Conservation (phyloP, 208 protist species). For the Kentomonas sorsogonicus region DNA sequence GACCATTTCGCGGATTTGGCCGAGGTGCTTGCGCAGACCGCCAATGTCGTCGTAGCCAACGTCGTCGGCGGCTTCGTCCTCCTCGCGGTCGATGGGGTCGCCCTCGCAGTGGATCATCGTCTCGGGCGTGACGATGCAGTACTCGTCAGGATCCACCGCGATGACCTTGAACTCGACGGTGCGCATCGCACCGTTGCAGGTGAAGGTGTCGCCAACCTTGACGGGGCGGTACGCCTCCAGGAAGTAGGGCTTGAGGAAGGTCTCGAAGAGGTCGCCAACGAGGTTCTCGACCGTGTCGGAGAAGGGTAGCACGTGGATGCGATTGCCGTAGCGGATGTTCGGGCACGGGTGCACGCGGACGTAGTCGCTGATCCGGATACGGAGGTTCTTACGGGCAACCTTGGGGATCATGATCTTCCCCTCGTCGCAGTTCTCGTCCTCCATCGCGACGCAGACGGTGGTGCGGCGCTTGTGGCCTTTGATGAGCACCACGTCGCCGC, state of each 20-base stretch:
- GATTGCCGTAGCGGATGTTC: slow-evolving; percentile 98
- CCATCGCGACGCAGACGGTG: slow-evolving; percentile 96
- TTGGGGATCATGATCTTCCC: slow-evolving; percentile 99
- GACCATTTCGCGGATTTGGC: slow-evolving; percentile 98
- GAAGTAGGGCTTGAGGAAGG: slow-evolving; percentile 99
- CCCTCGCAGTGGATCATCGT: slow-evolving; percentile 99
- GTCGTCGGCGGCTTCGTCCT: slow-evolving; percentile 96
- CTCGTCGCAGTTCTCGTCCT: slow-evolving; percentile 91
- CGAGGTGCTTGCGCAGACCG: slow-evolving; percentile 98
- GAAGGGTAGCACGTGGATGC: slow-evolving; percentile 99
- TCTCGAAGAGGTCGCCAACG: slow-evolving; percentile 99
- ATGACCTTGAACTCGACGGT: slow-evolving; percentile 99
- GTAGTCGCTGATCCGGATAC: slow-evolving; percentile 97
- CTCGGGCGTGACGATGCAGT: slow-evolving; percentile 98
- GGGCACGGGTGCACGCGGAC: slow-evolving; percentile 94
- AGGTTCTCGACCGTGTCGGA: slow-evolving; percentile 99
- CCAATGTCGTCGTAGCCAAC: slow-evolving; percentile 99
- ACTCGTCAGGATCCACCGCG: slow-evolving; percentile 96
- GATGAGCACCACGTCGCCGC: slow-evolving; percentile 96
- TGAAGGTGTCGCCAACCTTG: slow-evolving; percentile 98
- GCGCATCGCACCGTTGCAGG: slow-evolving; percentile 96
- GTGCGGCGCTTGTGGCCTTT: slow-evolving; percentile 98
- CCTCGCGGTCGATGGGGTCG: slow-evolving; percentile 98
- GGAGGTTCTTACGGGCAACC: slow-evolving; percentile 98
- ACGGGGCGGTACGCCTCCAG: slow-evolving; percentile 99